phyloP scores from a whole-genome alignment of 1,284 basidiomycete genomes.

The Ustilago shanxiensis region DNA sequence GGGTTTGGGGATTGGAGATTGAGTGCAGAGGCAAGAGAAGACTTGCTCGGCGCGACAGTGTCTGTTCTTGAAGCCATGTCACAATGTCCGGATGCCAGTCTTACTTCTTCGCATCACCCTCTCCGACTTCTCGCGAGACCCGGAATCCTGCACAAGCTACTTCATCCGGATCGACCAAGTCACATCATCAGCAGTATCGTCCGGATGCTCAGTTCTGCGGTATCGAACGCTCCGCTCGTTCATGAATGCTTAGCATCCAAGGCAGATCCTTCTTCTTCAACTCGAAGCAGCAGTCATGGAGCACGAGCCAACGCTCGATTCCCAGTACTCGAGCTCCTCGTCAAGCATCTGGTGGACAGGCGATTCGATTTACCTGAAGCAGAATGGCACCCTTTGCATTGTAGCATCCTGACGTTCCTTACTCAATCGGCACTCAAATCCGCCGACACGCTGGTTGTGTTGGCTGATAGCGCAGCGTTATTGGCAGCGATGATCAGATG shows the following conservation, averaged over 20 bases:
- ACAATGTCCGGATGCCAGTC: conserved; percentile 17
- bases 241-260: conserved; percentile 46
- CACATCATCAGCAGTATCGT: conserved; percentile 26
- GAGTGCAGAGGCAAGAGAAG: conserved; percentile 30
- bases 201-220: conserved; percentile 31
- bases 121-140: conserved; percentile 25
- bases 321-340: conserved; percentile 54
- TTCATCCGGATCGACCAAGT: conserved; percentile 33
- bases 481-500: conserved; percentile 57
- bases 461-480: conserved; percentile 56
- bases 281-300: conserved; percentile 5
- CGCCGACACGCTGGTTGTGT: conserved; percentile 45
- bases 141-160: conserved; percentile 38
- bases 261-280: not conserved
- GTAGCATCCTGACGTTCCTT: conserved; percentile 41
- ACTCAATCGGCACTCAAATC: conserved; percentile 44
- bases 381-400: conserved; percentile 46
- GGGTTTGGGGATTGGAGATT: conserved; percentile 14
- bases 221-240: conserved; percentile 35
- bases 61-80: conserved; percentile 34
- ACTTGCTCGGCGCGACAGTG: conserved; percentile 31
- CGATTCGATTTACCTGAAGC: conserved; percentile 43
- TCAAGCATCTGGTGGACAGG: conserved; percentile 61
- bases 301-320: conserved; percentile 37
- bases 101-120: conserved; percentile 18